phyloP scores from a whole-genome alignment of 2,329 filamentous ascomycete genomes.

The Apiospora hydei region DNA sequence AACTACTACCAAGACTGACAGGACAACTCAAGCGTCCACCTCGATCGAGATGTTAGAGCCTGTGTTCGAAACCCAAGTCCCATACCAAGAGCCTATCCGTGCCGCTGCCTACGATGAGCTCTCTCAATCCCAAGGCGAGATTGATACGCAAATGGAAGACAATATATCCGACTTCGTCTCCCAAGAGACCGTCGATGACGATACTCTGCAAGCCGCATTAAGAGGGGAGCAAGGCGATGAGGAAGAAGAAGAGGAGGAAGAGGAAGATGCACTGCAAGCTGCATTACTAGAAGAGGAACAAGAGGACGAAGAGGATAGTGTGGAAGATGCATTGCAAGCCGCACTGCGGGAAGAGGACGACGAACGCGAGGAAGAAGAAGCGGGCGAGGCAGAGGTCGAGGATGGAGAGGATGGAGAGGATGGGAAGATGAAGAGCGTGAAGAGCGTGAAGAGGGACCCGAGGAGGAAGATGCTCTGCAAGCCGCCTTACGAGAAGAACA shows the following conservation, averaged over 20 bases:
- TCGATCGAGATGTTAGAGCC: neutral
- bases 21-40: neutral
- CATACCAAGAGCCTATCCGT: neutral
- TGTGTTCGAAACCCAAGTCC: slow-evolving; percentile 20
- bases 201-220: slow-evolving; percentile 28
- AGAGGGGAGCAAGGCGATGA: slow-evolving; percentile 7
- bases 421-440: too few relatives aligned
- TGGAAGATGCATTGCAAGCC: neutral
- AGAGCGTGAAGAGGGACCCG: neutral
- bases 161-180: slow-evolving; percentile 9
- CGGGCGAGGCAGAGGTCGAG: neutral
- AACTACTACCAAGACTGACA: neutral
- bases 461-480: slow-evolving; percentile 29
- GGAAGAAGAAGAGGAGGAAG: neutral
- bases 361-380: neutral
- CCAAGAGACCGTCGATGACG: slow-evolving; percentile 25
- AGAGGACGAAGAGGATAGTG: neutral
- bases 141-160: neutral
- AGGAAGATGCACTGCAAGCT: neutral
- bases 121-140: neutral
- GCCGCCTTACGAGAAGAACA: slow-evolving; percentile 24
- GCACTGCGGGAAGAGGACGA: neutral
- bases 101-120: neutral
- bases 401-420: neutral
- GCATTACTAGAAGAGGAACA: neutral